Conservation (phyloP, 139 green algal genomes). For the Chlorella sp. region DNA sequence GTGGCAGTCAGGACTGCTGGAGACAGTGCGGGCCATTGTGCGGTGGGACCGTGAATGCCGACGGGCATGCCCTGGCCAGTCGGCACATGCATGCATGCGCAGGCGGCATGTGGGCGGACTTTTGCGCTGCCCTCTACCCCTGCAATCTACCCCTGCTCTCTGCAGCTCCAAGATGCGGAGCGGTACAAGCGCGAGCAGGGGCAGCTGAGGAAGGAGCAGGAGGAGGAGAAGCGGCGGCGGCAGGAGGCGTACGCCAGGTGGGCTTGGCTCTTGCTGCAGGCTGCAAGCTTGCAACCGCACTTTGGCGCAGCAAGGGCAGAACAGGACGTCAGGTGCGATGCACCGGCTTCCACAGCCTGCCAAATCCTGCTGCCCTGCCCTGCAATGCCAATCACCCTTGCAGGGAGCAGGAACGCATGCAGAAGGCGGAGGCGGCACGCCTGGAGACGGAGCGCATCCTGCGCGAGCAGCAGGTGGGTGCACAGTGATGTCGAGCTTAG, state of each 20-base stretch:
- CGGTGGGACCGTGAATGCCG: too few species aligned
- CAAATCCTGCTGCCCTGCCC: too few species aligned
- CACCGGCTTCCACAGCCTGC: too few species aligned
- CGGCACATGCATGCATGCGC: background rate
- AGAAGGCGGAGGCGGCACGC: constrained; percentile 68
- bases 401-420: constrained; percentile 78
- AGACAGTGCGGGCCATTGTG: too few species aligned
- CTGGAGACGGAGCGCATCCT: constrained; percentile 80
- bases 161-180: constrained; percentile 60
- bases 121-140: too few species aligned
- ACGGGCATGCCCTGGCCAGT: too few species aligned
- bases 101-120: too few species aligned
- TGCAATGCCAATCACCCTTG: background rate
- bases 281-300: too few species aligned
- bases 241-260: constrained; percentile 65
- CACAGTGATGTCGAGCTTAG: background rate
- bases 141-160: too few species aligned
- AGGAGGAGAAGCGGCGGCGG: constrained; percentile 49
- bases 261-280: background rate
- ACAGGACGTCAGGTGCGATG: too few species aligned
- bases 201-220: constrained; percentile 35
- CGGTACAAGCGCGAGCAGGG: constrained; percentile 55
- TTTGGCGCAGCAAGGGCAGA: too few species aligned
- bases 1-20: background rate
- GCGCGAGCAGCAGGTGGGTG: constrained; percentile 52